A percentile compares a stretch with the other conserved stretches of the same genome.
Conservation (phyloP, 495 filamentous ascomycete species). For the Aspergillus hancockii region DNA sequence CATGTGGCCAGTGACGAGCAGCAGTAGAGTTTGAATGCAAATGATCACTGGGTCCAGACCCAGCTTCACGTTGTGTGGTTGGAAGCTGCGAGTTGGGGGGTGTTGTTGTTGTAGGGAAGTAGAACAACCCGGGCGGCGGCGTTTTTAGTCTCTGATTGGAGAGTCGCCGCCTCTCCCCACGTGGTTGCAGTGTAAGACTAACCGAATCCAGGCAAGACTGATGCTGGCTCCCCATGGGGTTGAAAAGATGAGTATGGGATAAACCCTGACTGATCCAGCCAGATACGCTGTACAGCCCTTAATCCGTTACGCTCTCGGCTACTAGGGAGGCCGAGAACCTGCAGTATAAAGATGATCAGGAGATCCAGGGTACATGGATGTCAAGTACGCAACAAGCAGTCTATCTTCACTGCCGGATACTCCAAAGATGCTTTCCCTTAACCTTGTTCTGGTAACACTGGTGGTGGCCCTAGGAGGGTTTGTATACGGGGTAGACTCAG, state of each 20-base stretch:
- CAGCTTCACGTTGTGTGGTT: no score
- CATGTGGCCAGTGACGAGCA: not conserved
- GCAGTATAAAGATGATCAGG: not conserved
- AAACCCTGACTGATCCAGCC: not conserved
- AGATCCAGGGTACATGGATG: not conserved
- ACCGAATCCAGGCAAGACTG: not conserved
- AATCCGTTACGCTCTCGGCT: no score
- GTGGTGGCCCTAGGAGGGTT: slow-evolving; percentile 18
- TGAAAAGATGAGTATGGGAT: not conserved
- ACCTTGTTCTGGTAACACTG: slow-evolving; percentile 12
- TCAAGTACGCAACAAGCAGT: not conserved
- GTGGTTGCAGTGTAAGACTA: not conserved
- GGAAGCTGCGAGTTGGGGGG: no score
- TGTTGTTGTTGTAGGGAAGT: no score
- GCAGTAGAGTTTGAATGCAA: no score
- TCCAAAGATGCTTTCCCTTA: slow-evolving; percentile 8
- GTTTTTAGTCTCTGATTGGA: slow-evolving; percentile 6
- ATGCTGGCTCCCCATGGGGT: not conserved
- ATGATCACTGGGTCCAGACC: no score
- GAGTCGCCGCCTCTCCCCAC: slow-evolving; percentile 8
- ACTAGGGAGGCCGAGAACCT: no score
- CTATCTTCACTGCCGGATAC: not conserved
- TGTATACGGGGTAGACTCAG: slow-evolving; percentile 17
- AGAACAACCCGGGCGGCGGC: no score
- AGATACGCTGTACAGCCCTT: not conserved